Evolutionary conservation across 2,329 filamentous ascomycete species (phyloP), one percentile per base, ranked within the genome.

Genomic region (Cercospora citrullina): DNA sequence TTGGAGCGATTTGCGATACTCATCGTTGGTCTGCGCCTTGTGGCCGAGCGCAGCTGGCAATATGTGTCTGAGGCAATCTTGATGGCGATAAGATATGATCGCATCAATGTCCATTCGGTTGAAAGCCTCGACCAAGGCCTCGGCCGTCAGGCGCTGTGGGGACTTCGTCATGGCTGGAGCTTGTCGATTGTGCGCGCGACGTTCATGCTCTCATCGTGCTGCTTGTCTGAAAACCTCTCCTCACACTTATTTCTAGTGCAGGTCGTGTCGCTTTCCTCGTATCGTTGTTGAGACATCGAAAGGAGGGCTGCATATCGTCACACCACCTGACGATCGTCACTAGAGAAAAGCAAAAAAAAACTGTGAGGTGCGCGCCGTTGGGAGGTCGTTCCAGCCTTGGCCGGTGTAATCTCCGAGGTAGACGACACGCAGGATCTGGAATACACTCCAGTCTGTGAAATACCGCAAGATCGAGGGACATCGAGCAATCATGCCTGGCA

Each of bases 51-150:
- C 75, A 8, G 69, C 60, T 5, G 77, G 77, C n/a, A 76, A 72
- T 68, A 79, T 71, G 45, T 70, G 33, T 58, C 76, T 75, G 18
- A 72, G 48, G 67, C 77, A 78, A 21, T 70, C 63, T 14, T 75
- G 71, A 14, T 73, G 71, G 59, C 77, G 75, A 21, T 73, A 63
- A 45, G 74, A 69, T 55, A 78, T 71, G 60, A 79, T 77, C 28
- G 71, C 63, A 39, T 69, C 63, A 60, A 74, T 71, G 69, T 78
- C 75, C 71, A 76, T 75, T 10, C 65, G 59, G 70, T 78, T 78
- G 71, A 78, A 78, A 42, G 77, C 75, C n/a, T 64, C 67, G 58
- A 78, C 72, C 21, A 79, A 61, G 9, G 71, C 67, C 60, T 76
- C 69, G 26, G 76, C 75, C 2, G 77, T 78, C 65, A 68, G 70